These are phyloP conservation scores for Pseudocercospora fuligena DNA, from an alignment of 2,329 filamentous ascomycete genomes.

Conservation along the genomic window DNA sequence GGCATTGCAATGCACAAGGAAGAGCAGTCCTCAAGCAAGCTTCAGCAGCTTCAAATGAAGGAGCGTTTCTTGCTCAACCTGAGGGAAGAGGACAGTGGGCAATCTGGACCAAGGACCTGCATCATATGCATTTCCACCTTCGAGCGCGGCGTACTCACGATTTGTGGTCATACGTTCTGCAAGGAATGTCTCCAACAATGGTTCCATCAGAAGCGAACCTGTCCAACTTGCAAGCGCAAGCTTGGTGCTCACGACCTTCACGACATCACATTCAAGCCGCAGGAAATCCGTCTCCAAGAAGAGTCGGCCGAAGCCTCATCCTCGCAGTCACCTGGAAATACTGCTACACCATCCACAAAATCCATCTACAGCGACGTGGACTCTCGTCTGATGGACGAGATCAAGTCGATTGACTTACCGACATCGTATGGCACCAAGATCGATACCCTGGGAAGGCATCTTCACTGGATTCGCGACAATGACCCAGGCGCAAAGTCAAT, in stretches of 20 bases:
- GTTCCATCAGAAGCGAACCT: slow-evolving; percentile 75
- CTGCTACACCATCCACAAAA: slow-evolving; percentile 22
- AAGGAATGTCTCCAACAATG: slow-evolving; percentile 83
- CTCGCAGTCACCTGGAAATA: slow-evolving; percentile 2
- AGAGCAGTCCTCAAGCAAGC: slow-evolving; percentile 58
- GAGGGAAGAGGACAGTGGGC: slow-evolving; percentile 64
- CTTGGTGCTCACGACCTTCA: slow-evolving; percentile 73
- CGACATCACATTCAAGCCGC: slow-evolving; percentile 81
- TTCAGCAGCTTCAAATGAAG: slow-evolving; percentile 71
- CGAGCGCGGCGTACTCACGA: slow-evolving; percentile 77
- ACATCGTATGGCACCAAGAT: slow-evolving; percentile 85
- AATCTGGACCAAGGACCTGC: slow-evolving; percentile 65
- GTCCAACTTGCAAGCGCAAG: slow-evolving; percentile 79
- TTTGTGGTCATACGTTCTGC: slow-evolving; percentile 92
- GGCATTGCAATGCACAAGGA: slow-evolving; percentile 52
- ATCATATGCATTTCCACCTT: slow-evolving; percentile 84
- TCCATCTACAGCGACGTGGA: slow-evolving; percentile 79
- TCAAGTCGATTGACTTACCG: slow-evolving; percentile 76
- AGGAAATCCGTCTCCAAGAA: slow-evolving; percentile 70
- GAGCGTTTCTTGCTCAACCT: slow-evolving; percentile 73
- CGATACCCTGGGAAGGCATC: slow-evolving; percentile 72
- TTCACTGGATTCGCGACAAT: slow-evolving; percentile 81
- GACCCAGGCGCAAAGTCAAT: slow-evolving; percentile 90
- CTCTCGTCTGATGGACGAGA: slow-evolving; percentile 72
- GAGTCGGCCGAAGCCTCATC: slow-evolving; percentile 44